phyloP scores from a whole-genome alignment of 2,329 filamentous ascomycete species.

The Fusarium proliferatum region DNA sequence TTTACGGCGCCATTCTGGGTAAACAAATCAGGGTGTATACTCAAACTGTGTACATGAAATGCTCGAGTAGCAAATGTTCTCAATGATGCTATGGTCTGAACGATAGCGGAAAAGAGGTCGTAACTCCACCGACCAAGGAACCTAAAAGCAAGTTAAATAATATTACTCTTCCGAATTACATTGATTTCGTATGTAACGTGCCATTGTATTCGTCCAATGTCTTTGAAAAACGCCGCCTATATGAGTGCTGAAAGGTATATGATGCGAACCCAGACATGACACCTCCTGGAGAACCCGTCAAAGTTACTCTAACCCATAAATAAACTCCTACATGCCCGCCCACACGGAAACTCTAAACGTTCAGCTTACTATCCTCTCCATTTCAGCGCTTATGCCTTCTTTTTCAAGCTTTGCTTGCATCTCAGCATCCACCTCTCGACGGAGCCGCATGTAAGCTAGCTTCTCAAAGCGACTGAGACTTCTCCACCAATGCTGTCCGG shows the following conservation, averaged over 20 bases:
- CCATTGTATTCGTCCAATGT: conserved; percentile 11
- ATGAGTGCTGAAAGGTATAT: conserved; percentile 34
- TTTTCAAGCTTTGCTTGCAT: conserved; percentile 59
- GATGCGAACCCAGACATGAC: conserved; percentile 33
- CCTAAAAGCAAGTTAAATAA: conserved; percentile 34
- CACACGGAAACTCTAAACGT: conserved; percentile 4
- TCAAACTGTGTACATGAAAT: conserved; percentile 5
- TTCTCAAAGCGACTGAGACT: conserved; percentile 89
- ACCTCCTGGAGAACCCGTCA: conserved; percentile 31
- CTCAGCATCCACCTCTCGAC: conserved; percentile 71
- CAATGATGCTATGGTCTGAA: conserved; percentile 11
- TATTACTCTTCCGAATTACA: conserved; percentile 10
- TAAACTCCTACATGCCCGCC: conserved; percentile 11
- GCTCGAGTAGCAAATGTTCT: conserved; percentile 7
- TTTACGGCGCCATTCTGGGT: conserved; percentile 19
- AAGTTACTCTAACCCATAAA: conserved; percentile 26
- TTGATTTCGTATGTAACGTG: neutral
- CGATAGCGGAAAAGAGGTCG: conserved; percentile 1
- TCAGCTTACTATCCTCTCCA: conserved; percentile 64
- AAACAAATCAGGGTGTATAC: neutral
- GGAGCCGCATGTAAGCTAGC: conserved; percentile 83
- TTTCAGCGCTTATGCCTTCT: conserved; percentile 53
- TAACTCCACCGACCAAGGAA: conserved; percentile 1
- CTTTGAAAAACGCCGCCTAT: conserved; percentile 42
- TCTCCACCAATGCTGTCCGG: conserved; percentile 92